A percentile compares a stretch with the other conserved stretches of the same genome.
Conservation (phyloP, 805 yeast species). For the Saturnispora besseyi region DNA sequence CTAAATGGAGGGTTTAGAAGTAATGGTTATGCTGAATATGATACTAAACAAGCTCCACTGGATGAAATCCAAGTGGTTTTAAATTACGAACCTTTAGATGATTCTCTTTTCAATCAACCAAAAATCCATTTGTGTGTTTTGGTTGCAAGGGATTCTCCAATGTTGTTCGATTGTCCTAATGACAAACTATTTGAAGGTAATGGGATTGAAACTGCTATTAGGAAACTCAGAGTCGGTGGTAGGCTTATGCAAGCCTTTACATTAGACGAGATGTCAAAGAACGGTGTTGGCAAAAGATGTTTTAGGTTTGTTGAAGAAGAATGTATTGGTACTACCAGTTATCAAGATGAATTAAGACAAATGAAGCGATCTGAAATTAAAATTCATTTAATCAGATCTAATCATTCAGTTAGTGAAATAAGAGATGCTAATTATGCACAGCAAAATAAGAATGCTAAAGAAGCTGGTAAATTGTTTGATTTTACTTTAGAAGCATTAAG, state of each 20-base stretch:
- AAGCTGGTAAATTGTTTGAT: constrained; percentile 67
- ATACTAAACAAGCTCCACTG: constrained; percentile 10
- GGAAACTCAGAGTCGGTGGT: constrained; percentile 71
- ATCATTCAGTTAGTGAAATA: constrained; percentile 59
- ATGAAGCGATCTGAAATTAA: constrained; percentile 53
- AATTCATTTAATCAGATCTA: constrained; percentile 65
- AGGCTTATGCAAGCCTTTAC: constrained; percentile 88
- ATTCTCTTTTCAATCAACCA: constrained; percentile 35
- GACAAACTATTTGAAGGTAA: constrained; percentile 51
- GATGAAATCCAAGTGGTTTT: constrained; percentile 23
- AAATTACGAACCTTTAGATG: constrained; percentile 44
- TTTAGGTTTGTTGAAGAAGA: constrained; percentile 69
- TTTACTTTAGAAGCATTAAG: constrained; percentile 71
- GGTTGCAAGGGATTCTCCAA: constrained; percentile 67
- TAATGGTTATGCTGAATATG: constrained; percentile 28
- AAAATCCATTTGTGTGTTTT: constrained; percentile 77
- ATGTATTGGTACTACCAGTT: constrained; percentile 42
- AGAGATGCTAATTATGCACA: constrained; percentile 78
- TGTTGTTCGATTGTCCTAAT: constrained; percentile 59
- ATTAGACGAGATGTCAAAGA: constrained; percentile 74
- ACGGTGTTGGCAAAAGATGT: constrained; percentile 70
- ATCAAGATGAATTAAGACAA: constrained; percentile 29
- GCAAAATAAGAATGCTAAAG: constrained; percentile 64
- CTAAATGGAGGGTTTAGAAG: constrained; percentile 27
- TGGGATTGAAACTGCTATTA: constrained; percentile 58